Evolutionary conservation across 2,329 filamentous ascomycete genomes (phyloP).

Genomic region (Exophiala dermatitidis): DNA sequence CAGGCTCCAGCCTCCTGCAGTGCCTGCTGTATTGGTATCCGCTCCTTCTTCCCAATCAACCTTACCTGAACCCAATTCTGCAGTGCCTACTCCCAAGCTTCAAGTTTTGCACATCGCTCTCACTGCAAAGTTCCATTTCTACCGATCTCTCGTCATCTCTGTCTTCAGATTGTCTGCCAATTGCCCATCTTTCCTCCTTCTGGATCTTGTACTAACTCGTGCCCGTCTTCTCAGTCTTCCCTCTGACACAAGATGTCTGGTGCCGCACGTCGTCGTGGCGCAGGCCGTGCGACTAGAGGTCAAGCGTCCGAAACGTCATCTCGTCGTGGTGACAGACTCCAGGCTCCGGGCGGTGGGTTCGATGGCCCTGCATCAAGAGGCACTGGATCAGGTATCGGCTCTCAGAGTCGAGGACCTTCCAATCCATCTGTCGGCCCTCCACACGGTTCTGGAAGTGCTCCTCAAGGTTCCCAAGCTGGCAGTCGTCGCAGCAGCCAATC

Average conservation of each 20-base stretch:
- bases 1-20: no score
- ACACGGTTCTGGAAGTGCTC: conserved; percentile 6
- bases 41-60: no score
- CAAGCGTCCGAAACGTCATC: conserved; percentile 30
- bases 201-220: background rate
- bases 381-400: conserved; percentile 17
- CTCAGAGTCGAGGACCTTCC: conserved; percentile 13
- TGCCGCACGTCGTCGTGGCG: conserved; percentile 21
- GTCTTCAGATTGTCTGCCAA: no score
- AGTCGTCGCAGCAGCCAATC: conserved; percentile 14
- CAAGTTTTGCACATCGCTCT: no score
- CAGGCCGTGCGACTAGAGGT: conserved; percentile 20
- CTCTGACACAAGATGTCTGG: conserved; percentile 20
- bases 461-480: conserved; percentile 1
- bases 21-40: no score
- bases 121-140: no score
- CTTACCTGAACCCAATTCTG: no score
- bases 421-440: conserved; percentile 13
- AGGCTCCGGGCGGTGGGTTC: conserved; percentile 17
- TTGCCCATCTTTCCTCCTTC: background rate
- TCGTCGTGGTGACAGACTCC: conserved; percentile 17
- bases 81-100: no score
- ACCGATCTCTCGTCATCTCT: no score
- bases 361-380: conserved; percentile 27
- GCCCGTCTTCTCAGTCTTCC: background rate